Conservation (phyloP, 768 basidiomycete species). For the Suillus tomentosus region DNA sequence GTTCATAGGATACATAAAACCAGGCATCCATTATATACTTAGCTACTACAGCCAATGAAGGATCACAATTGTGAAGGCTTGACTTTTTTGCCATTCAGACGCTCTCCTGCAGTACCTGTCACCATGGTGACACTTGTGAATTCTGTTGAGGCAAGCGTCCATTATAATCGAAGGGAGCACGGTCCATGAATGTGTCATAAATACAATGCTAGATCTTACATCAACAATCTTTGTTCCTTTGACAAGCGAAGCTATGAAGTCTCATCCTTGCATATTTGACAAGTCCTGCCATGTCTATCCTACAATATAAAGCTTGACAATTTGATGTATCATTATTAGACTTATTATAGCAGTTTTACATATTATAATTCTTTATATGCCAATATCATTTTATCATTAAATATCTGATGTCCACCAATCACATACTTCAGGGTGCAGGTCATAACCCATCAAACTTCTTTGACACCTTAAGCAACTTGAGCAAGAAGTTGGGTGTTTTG, state of each 20-base stretch:
- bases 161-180: too few relatives aligned
- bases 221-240: too few relatives aligned
- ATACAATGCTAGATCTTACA: too few relatives aligned
- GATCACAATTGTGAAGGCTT: too few relatives aligned
- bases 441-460: conserved; percentile 2
- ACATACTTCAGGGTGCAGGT: background rate
- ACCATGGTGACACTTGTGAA: too few relatives aligned
- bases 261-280: background rate
- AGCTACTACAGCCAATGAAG: background rate
- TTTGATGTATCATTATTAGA: background rate
- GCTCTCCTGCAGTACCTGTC: too few relatives aligned
- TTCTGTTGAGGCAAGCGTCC: too few relatives aligned
- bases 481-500: background rate
- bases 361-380: background rate
- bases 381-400: background rate
- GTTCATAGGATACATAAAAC: background rate
- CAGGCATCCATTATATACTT: background rate
- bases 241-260: background rate
- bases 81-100: too few relatives aligned
- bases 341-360: background rate
- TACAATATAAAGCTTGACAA: background rate
- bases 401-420: background rate
- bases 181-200: too few relatives aligned
- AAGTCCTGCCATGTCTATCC: background rate
- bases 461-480: background rate